Evolutionary conservation across 768 basidiomycete species (phyloP).

Genomic region (Tremella yokohamensis): DNA sequence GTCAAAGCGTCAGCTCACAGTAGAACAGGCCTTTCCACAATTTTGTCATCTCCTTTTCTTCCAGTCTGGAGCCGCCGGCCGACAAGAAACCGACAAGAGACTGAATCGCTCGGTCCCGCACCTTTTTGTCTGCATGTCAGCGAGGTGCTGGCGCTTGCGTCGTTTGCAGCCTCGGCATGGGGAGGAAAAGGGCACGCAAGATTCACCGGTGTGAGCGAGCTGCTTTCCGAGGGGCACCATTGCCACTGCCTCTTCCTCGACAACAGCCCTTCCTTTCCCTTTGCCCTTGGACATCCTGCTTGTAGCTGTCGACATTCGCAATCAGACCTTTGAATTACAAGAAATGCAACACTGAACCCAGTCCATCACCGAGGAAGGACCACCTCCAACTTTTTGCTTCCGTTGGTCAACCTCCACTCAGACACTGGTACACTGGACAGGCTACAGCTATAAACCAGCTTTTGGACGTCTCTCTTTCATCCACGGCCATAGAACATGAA

Average conservation of each 20-base stretch:
- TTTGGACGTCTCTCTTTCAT: constrained; percentile 3
- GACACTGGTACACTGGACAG: background rate
- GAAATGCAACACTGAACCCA: too few species aligned
- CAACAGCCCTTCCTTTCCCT: constrained; percentile 28
- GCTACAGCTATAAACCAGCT: background rate
- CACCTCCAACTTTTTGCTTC: constrained; percentile 4
- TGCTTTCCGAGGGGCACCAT: constrained; percentile 78
- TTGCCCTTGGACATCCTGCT: constrained; percentile 19
- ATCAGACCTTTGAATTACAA: too few species aligned
- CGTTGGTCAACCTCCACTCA: background rate
- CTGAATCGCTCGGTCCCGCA: constrained; percentile 84
- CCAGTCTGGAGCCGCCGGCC: constrained; percentile 56
- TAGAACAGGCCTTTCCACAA: constrained; percentile 98
- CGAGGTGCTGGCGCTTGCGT: background rate
- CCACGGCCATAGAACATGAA: constrained; percentile 39
- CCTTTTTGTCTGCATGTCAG: constrained; percentile 38
- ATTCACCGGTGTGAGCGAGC: constrained; percentile 82
- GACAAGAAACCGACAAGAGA: constrained; percentile 76
- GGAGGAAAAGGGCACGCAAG: constrained; percentile 7
- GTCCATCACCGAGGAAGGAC: background rate
- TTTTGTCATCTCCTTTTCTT: constrained; percentile 77
- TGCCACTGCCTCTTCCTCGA: constrained; percentile 21
- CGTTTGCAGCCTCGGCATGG: background rate
- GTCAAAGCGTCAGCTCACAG: constrained; percentile 64
- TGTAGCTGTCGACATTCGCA: background rate